phyloP scores from a whole-genome alignment of 2,329 filamentous ascomycete species.

The Trichoderma simmonsii region DNA sequence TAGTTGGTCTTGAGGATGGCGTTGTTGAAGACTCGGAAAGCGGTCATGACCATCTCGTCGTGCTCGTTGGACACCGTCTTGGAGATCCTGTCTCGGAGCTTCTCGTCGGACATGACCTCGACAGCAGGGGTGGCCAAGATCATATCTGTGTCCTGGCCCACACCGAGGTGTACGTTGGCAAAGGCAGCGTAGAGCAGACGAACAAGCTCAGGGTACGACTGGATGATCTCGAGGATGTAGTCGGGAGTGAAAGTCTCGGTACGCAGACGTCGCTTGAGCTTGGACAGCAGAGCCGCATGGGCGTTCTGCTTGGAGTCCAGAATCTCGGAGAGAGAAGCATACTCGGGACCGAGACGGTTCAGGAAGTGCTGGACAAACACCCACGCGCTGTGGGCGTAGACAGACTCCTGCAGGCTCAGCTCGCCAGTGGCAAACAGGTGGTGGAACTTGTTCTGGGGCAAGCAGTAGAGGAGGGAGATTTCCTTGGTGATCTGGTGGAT shows the following conservation, averaged over 20 bases:
- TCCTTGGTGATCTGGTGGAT: constrained; percentile 99
- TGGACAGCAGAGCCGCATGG: constrained; percentile 83
- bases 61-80: constrained; percentile 87
- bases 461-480: constrained; percentile 92
- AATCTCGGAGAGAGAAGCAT: constrained; percentile 78
- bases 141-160: constrained; percentile 41
- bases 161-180: constrained; percentile 73
- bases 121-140: constrained; percentile 55
- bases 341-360: constrained; percentile 90
- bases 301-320: constrained; percentile 77
- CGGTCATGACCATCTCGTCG: constrained; percentile 96
- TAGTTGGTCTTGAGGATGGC: constrained; percentile 97
- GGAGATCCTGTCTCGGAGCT: constrained; percentile 73
- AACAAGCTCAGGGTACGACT: constrained; percentile 81
- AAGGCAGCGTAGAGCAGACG: constrained; percentile 88
- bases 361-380: constrained; percentile 98
- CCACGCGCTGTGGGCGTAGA: constrained; percentile 97
- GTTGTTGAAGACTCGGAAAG: constrained; percentile 93
- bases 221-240: constrained; percentile 97
- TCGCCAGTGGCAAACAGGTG: constrained; percentile 79
- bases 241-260: constrained; percentile 97
- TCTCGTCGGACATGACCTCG: constrained; percentile 71
- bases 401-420: constrained; percentile 90
- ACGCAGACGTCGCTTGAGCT: constrained; percentile 91
- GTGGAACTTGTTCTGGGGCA: constrained; percentile 96